phyloP scores from a whole-genome alignment of 2,329 filamentous ascomycete genomes.

The Pseudocercospora cruenta region DNA sequence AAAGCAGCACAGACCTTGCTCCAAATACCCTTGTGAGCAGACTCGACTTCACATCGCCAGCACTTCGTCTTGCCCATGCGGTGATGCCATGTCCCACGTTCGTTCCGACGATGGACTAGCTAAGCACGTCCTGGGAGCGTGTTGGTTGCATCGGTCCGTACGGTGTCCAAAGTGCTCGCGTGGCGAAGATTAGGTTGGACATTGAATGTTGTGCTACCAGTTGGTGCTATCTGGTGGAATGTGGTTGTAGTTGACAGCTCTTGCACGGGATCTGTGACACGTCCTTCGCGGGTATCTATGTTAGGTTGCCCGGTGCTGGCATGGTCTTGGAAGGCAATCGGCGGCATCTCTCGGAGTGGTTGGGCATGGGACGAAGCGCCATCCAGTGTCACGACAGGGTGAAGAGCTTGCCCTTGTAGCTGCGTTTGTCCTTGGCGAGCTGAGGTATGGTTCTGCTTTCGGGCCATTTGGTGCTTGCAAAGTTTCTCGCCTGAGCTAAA shows the following conservation, averaged over 20 bases:
- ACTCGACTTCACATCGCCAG: slow-evolving; percentile 33
- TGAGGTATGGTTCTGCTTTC: slow-evolving; percentile 2
- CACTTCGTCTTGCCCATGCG: slow-evolving; percentile 34
- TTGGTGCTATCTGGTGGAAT: slow-evolving; percentile 10
- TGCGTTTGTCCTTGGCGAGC: neutral
- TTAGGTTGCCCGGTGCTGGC: neutral
- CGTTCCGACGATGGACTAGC: slow-evolving; percentile 28
- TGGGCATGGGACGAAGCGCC: slow-evolving; percentile 11
- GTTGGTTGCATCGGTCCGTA: neutral
- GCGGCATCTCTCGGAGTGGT: slow-evolving; percentile 7
- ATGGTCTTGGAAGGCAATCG: slow-evolving; percentile 11
- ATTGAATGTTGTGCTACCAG: slow-evolving; percentile 13
- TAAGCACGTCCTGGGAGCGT: slow-evolving; percentile 22
- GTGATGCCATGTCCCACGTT: slow-evolving; percentile 33
- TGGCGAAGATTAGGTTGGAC: slow-evolving; percentile 10
- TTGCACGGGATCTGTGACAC: neutral
- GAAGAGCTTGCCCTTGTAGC: slow-evolving; percentile 1
- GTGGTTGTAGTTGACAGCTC: slow-evolving; percentile 11
- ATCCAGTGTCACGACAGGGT: slow-evolving; percentile 14
- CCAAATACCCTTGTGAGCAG: slow-evolving; percentile 2
- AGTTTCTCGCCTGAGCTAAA: neutral
- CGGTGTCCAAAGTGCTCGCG: slow-evolving; percentile 2
- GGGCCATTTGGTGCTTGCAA: slow-evolving; percentile 22
- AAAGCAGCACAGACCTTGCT: slow-evolving; percentile 18
- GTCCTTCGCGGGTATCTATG: neutral